Evolutionary conservation across 257 asterid genomes (phyloP), one percentile per base, ranked within the genome.

Genomic region (Catharanthus roseus): DNA sequence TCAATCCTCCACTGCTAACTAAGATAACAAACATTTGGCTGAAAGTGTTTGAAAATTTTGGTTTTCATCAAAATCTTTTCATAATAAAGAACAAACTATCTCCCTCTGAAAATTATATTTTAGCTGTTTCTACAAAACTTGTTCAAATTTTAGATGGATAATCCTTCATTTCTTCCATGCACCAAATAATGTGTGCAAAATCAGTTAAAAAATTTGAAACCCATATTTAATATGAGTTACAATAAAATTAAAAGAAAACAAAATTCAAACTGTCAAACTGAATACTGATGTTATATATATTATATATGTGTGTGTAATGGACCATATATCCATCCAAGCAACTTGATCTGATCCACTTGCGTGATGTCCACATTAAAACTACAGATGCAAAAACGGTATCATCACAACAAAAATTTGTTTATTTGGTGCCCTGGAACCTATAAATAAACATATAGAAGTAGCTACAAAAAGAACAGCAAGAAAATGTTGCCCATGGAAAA

Each of bases 341-440:
- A 60, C 65, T 33, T 60, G 65, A 5, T 60, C 13, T 62, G 65
- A 65, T 65, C 72, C 54, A 41, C 9, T 65, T 73, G 19, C 39
- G 26, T n/a, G n/a, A n/a, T n/a, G 49, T 39, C 60, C 60, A 73
- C 67, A 73, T 11, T 41, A 3, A 31, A 18, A 24, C 41, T 29
- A 65, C 1, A 3, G 42, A 26, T 38, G 21, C n/a, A 5, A 9
- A 24, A 24, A 60, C 9, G 23, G 5, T 60, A 60, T 31, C 44
- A 29, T n/a, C 15, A 11, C 65, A 58, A 2, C 8, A 3, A 38
- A 1, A 23, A 10, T 16, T 8, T 9, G 31, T 23, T 54, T 54
- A 24, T 54, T 54, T 23, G 6, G 19, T 9, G 61, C 23, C 31
- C 5, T 60, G 65, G 33, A 60, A 11, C 65, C n/a, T n/a, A n/a